phyloP scores from a whole-genome alignment of 306 rosid species.

The Prinsepia uniflora region DNA sequence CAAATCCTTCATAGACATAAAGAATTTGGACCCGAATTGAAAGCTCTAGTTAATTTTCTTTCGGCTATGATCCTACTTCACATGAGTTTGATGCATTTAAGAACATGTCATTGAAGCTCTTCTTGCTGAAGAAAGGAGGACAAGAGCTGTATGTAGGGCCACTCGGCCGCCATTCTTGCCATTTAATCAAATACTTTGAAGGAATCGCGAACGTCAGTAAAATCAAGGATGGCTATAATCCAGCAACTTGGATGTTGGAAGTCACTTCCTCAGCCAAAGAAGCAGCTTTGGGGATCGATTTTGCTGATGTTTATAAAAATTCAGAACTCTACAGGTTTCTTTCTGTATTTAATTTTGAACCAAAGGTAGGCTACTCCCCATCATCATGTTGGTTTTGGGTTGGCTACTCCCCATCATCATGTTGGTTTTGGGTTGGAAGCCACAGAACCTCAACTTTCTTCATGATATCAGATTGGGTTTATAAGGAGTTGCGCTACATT shows the following conservation, averaged over 20 bases:
- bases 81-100: not conserved
- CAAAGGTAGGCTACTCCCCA: too few relatives aligned
- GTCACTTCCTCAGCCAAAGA: slow-evolving; percentile 13
- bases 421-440: too few relatives aligned
- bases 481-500: too few relatives aligned
- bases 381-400: too few relatives aligned
- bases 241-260: slow-evolving; percentile 27
- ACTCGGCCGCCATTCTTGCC: slow-evolving; percentile 17
- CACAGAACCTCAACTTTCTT: too few relatives aligned
- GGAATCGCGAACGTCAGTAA: slow-evolving; percentile 10
- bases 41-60: not conserved
- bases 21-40: not conserved
- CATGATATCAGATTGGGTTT: too few relatives aligned
- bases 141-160: slow-evolving; percentile 17
- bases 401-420: too few relatives aligned
- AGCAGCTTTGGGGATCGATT: slow-evolving; percentile 12
- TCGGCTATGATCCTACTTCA: not conserved
- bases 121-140: slow-evolving; percentile 22
- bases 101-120: slow-evolving; percentile 17
- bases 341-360: too few relatives aligned
- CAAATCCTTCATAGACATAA: not conserved
- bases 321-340: slow-evolving; percentile 19
- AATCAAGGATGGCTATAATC: slow-evolving; percentile 22
- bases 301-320: slow-evolving; percentile 15
- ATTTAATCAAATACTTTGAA: slow-evolving; percentile 21